These are phyloP conservation scores for Chlorella vulgaris DNA, from an alignment of 139 green algal species.

Conservation along the genomic window DNA sequence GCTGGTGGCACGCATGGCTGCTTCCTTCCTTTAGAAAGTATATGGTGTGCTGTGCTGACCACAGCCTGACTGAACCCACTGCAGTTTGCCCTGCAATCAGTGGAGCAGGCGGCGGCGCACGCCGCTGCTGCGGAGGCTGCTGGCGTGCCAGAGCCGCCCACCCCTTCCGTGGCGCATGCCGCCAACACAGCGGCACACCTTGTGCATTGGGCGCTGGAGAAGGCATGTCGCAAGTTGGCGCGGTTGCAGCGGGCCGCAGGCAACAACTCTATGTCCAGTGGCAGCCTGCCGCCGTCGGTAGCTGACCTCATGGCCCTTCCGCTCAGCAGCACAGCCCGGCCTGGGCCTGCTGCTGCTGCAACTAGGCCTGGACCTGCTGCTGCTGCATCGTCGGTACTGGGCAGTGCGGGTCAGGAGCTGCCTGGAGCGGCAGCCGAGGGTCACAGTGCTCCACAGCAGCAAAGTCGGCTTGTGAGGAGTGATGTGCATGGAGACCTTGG, in stretches of 20 bases:
- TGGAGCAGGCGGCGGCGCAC: not conserved
- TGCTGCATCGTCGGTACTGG: too few species aligned
- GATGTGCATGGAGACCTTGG: slow-evolving; percentile 38
- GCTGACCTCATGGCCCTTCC: slow-evolving; percentile 4
- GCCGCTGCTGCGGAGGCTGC: not conserved
- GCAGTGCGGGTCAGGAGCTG: too few species aligned
- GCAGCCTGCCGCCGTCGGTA: not conserved
- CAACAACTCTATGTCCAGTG: not conserved
- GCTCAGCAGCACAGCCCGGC: not conserved
- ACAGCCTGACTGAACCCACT: too few species aligned
- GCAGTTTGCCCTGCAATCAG: slow-evolving; percentile 3
- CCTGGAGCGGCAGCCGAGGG: not conserved
- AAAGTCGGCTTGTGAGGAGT: not conserved
- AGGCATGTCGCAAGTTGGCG: slow-evolving; percentile 6
- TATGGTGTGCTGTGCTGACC: too few species aligned
- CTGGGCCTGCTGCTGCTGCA: not conserved
- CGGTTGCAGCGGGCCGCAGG: not conserved
- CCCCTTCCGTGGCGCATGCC: not conserved
- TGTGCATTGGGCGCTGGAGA: slow-evolving; percentile 1
- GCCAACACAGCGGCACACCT: slow-evolving; percentile 35
- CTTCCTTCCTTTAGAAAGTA: too few species aligned
- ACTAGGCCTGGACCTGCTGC: too few species aligned
- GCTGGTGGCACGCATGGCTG: too few species aligned
- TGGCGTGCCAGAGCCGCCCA: not conserved
- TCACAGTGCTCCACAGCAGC: not conserved